Base-by-base conservation (phyloP, 768 basidiomycete species). In the Boletus reticuloceps region DNA sequence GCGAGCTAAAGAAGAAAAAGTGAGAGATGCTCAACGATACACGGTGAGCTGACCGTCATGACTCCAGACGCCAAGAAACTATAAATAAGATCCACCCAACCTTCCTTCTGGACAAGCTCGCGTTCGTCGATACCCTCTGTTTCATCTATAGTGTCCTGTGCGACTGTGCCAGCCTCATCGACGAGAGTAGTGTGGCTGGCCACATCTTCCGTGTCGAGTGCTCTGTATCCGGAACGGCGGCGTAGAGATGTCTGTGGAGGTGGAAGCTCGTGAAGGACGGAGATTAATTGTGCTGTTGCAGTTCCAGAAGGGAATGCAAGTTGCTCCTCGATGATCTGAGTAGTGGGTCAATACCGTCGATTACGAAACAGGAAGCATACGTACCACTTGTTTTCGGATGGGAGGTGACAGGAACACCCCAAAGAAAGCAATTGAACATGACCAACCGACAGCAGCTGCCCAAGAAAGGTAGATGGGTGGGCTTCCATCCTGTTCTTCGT, bases 381-480 rank as follows among this genome's bases (percentile, higher is more conserved):
- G 31, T 59, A 94, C 92, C 64, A 96, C 94, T 84, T 97, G 94
- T 67, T 91, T 91, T 45, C 96, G 84, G 29, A 98, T 81, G 8
- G 95, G 96, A 16, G 94, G 93, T 2, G 96, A 96, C 40, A 98
- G 78, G 70, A 98, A 96, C n/a, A 98, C 95, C 83, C 95, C 96
- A 72, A 98, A 98, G 75, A 94, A 98, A 5, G 95, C 95, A 27
- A 96, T 82, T 7, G 88, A 91, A 58, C 84, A 86, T 12, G 91
- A 94, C 96, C 96, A 98, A 6, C 79, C 82, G 20, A 94, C 75
- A 20, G 91, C 82, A 29, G 83, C 78, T 19, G 82, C 56, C 85
- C 86, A 94, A 9, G 85, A 82, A 39, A 98, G 75, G 56, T 80
- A 74, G 14, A 98, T 80, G 2, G 94, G 87, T 1, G 81, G 80